A percentile compares a stretch with the other conserved stretches of the same genome.
These are phyloP conservation scores for Aegilops longissima DNA, from an alignment of 176 grass and related monocot genomes.

Conservation along the genomic window DNA sequence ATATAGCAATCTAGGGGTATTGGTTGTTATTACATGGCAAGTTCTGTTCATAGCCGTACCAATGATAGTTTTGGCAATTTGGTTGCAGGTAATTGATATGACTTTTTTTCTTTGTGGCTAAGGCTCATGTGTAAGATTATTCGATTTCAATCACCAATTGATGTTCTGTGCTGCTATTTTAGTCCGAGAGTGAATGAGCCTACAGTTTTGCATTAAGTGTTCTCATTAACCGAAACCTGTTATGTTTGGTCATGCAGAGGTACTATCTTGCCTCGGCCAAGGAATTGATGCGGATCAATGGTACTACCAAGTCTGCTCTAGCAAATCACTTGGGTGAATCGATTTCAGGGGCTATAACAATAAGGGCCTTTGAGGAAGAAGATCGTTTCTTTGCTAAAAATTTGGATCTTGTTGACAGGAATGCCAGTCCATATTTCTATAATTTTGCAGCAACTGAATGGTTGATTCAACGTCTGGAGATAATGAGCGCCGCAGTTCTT, in stretches of 20 bases:
- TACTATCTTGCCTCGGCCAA: slow-evolving; percentile 89
- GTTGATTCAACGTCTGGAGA: slow-evolving; percentile 85
- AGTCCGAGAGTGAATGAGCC: background rate
- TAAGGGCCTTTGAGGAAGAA: slow-evolving; percentile 85
- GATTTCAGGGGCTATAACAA: slow-evolving; percentile 72
- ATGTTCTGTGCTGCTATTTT: slow-evolving; percentile 25
- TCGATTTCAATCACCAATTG: background rate
- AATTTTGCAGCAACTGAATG: slow-evolving; percentile 87
- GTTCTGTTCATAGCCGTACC: slow-evolving; percentile 76
- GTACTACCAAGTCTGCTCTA: slow-evolving; percentile 84
- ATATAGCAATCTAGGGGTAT: slow-evolving; percentile 76
- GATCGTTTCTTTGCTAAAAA: slow-evolving; percentile 74
- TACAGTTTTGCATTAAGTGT: background rate
- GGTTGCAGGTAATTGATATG: slow-evolving; percentile 55
- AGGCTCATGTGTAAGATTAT: background rate
- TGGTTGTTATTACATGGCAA: slow-evolving; percentile 89
- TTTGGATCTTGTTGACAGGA: slow-evolving; percentile 79
- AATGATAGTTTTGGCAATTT: slow-evolving; percentile 65
- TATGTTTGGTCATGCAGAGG: slow-evolving; percentile 48
- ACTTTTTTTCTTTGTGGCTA: background rate
- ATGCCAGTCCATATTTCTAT: slow-evolving; percentile 77
- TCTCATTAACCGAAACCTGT: background rate
- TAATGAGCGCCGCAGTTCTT: slow-evolving; percentile 64
- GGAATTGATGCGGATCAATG: slow-evolving; percentile 68
- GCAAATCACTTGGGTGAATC: slow-evolving; percentile 91